Conservation (phyloP, 441 rosid species). For the Daphne laureola region DNA sequence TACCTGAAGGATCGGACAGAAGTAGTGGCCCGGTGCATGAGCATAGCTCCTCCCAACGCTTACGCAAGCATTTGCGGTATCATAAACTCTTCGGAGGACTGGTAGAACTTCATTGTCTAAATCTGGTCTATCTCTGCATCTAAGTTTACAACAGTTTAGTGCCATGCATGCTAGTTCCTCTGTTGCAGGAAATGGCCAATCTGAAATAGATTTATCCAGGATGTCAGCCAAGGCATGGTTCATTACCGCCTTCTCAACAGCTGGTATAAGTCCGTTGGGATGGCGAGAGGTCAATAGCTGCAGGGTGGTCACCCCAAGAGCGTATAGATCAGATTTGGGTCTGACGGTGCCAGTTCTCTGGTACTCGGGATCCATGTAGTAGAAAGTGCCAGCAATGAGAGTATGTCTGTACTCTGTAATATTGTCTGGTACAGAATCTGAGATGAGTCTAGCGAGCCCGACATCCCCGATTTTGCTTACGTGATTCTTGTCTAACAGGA, state of each 20-base stretch:
- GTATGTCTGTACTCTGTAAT: conserved; percentile 61
- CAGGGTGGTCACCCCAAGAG: conserved; percentile 60
- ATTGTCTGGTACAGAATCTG: conserved; percentile 64
- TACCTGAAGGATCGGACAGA: conserved; percentile 82
- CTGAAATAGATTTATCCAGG: conserved; percentile 50
- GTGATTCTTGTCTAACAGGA: conserved; percentile 62
- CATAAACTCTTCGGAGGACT: conserved; percentile 53
- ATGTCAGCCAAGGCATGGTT: conserved; percentile 42
- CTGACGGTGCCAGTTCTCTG: conserved; percentile 77
- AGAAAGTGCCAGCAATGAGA: conserved; percentile 63
- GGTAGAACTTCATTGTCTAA: conserved; percentile 70
- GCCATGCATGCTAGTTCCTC: conserved; percentile 63
- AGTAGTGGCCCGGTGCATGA: conserved; percentile 65
- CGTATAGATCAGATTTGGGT: conserved; percentile 83
- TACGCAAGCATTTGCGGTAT: conserved; percentile 39
- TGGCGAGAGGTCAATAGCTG: conserved; percentile 54
- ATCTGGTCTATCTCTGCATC: conserved; percentile 91
- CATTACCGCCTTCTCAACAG: conserved; percentile 50
- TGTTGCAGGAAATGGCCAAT: conserved; percentile 80
- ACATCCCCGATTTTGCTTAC: conserved; percentile 86
- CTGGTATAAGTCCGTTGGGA: conserved; percentile 44
- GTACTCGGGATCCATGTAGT: conserved; percentile 87
- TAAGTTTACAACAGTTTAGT: conserved; percentile 55
- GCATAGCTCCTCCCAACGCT: conserved; percentile 33
- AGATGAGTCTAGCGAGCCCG: conserved; percentile 68